Percentiles rank a stretch among this genome's conserved stretches.
These are phyloP conservation scores for Gossypium thurberi DNA, from an alignment of 345 rosid genomes.

Conservation along the genomic window DNA sequence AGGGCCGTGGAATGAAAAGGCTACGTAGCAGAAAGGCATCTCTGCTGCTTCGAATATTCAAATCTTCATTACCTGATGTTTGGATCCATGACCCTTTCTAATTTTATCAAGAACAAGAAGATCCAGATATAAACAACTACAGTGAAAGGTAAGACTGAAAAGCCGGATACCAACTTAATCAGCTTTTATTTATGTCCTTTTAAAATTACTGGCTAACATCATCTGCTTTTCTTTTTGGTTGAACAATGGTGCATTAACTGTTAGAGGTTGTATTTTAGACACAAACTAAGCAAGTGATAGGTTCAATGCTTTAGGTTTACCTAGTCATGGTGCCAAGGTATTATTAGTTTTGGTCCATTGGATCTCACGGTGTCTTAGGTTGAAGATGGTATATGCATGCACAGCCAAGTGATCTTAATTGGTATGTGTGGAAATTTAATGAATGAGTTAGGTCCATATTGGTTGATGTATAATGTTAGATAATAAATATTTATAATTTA, in stretches of 20 bases:
- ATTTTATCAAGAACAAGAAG: not conserved
- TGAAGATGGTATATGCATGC: too few species aligned
- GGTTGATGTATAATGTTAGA: not conserved
- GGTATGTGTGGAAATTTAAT: not conserved
- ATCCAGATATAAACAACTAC: not conserved
- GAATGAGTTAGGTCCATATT: not conserved
- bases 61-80: slow-evolving; percentile 43
- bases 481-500: too few species aligned
- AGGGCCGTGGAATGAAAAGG: slow-evolving; percentile 28
- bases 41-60: slow-evolving; percentile 40
- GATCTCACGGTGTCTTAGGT: too few species aligned
- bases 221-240: not conserved
- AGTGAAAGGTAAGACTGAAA: not conserved
- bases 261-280: not conserved
- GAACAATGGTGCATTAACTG: not conserved
- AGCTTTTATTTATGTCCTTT: not conserved
- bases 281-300: not conserved
- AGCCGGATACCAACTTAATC: not conserved
- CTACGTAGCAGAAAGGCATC: slow-evolving; percentile 34
- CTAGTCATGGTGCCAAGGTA: too few species aligned
- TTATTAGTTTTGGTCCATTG: too few species aligned
- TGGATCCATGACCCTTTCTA: slow-evolving; percentile 24
- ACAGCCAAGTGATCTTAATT: not conserved
- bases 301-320: not conserved
- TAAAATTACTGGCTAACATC: not conserved